Evolutionary conservation across 352 stramenopile species (phyloP).

Genomic region (Paralagenidium karlingii): DNA sequence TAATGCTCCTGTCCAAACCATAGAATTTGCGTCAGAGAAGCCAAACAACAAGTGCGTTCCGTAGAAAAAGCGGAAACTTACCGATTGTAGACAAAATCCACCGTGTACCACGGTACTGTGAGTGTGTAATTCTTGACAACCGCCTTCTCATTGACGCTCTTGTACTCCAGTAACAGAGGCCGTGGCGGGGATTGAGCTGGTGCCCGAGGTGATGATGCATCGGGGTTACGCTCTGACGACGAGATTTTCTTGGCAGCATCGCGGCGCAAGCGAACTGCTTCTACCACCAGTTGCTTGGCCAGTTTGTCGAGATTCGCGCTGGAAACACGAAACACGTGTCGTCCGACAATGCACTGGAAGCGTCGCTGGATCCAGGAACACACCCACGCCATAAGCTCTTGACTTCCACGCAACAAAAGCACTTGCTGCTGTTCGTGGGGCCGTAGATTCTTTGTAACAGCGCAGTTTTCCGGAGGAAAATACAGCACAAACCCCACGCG

Average conservation of each 20-base stretch:
- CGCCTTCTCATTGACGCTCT: conserved; percentile 19
- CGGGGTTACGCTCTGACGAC: neutral
- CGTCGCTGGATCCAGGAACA: conserved; percentile 55
- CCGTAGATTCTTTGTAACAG: neutral
- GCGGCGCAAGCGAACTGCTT: conserved; percentile 1
- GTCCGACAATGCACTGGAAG: conserved; percentile 57
- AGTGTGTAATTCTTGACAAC: conserved; percentile 44
- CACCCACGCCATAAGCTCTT: conserved; percentile 31
- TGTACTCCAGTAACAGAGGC: conserved; percentile 37
- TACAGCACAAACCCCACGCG: conserved; percentile 46
- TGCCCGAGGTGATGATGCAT: neutral
- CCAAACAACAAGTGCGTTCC: neutral
- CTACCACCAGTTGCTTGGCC: conserved; percentile 21
- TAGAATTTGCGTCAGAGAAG: neutral
- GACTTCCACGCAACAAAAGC: conserved; percentile 38
- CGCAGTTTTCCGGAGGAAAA: conserved; percentile 29
- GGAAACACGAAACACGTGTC: conserved; percentile 28
- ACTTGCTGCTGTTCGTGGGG: conserved; percentile 31
- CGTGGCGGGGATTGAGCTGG: neutral
- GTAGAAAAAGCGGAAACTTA: neutral
- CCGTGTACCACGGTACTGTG: conserved; percentile 35
- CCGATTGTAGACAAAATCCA: conserved; percentile 27
- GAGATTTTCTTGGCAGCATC: conserved; percentile 1
- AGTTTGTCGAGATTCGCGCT: conserved; percentile 36
- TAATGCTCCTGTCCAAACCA: neutral